These are phyloP conservation scores for Calophaca sinica DNA, from an alignment of 306 rosid species.

Conservation along the genomic window DNA sequence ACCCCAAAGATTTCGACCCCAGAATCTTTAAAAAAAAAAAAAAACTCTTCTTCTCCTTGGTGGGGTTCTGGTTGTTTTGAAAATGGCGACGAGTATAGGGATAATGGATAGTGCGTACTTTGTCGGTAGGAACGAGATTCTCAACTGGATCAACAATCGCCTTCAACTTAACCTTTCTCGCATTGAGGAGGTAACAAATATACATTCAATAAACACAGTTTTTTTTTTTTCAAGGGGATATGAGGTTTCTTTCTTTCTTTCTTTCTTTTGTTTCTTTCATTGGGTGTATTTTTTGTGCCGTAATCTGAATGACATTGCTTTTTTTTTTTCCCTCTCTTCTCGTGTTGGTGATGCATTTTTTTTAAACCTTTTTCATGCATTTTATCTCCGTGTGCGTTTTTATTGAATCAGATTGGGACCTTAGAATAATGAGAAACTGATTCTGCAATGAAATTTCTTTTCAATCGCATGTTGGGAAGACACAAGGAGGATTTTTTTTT, in stretches of 20 bases:
- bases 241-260: constrained; percentile 27
- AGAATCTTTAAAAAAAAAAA: constrained; percentile 24
- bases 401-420: not conserved
- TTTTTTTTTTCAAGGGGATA: not conserved
- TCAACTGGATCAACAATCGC: constrained; percentile 91
- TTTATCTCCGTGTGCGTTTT: no score
- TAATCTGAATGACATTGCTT: not conserved
- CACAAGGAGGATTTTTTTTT: not conserved
- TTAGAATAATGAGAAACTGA: constrained; percentile 1
- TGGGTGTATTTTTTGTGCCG: not conserved
- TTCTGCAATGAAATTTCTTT: not conserved
- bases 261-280: not conserved
- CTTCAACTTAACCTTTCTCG: constrained; percentile 96
- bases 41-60: not conserved
- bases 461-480: not conserved
- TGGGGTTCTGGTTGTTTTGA: constrained; percentile 31
- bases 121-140: constrained; percentile 97
- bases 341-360: not conserved
- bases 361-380: not conserved
- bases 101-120: constrained; percentile 97
- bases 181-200: constrained; percentile 79
- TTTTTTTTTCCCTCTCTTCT: not conserved
- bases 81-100: constrained; percentile 93
- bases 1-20: constrained; percentile 48
- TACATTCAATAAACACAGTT: not conserved